Percentiles rank a stretch among this genome's conserved stretches.
Evolutionary conservation across 495 filamentous ascomycete species (phyloP).

Genomic region (Amorphotheca resinae): DNA sequence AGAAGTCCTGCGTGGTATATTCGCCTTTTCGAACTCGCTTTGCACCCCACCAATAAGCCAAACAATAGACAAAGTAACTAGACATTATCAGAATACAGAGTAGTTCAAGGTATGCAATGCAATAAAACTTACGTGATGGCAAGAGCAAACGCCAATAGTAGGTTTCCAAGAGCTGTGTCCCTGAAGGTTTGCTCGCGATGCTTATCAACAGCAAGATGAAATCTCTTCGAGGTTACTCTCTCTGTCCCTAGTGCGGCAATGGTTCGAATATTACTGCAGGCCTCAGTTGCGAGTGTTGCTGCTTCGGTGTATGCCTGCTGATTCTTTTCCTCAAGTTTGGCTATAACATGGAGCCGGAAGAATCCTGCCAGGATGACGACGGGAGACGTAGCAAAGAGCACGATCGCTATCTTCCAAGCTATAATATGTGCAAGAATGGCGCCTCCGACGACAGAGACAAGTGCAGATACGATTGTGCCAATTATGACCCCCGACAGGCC

Average conservation of each 20-base stretch:
- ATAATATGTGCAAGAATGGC: conserved; percentile 44
- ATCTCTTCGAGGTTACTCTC: conserved; percentile 30
- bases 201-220: conserved; percentile 27
- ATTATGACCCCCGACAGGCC: conserved; percentile 29
- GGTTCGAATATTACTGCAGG: conserved; percentile 43
- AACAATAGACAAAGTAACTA: conserved; percentile 41
- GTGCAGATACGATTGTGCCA: conserved; percentile 31
- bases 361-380: conserved; percentile 37
- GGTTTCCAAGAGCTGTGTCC: conserved; percentile 28
- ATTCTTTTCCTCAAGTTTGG: conserved; percentile 44
- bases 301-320: conserved; percentile 42
- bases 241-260: conserved; percentile 43
- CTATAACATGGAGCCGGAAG: conserved; percentile 37
- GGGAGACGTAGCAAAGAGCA: conserved; percentile 39
- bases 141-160: conserved; percentile 40
- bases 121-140: conserved; percentile 30
- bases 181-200: conserved; percentile 26
- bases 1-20: conserved; percentile 49
- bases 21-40: conserved; percentile 41
- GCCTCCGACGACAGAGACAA: conserved; percentile 30
- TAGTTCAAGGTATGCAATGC: conserved; percentile 1
- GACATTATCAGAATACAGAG: conserved; percentile 24
- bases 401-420: conserved; percentile 49
- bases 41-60: conserved; percentile 60
- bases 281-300: conserved; percentile 44